Conservation (phyloP, 1,139 yeast genomes). For the Geotrichum phurueaensis region DNA sequence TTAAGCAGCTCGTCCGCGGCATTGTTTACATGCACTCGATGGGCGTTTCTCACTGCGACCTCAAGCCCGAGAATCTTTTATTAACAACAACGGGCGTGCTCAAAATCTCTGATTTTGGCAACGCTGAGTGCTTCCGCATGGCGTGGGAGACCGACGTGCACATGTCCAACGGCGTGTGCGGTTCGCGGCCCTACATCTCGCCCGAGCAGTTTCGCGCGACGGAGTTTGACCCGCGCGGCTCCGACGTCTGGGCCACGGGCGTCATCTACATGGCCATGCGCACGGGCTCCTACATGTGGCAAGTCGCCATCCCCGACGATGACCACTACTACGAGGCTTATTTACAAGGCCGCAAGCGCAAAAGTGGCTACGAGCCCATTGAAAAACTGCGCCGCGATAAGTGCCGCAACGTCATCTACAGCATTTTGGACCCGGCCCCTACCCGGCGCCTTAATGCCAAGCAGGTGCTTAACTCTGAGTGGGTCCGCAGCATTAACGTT, state of each 20-base stretch:
- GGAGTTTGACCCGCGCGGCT: slow-evolving; percentile 84
- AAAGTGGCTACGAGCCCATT: slow-evolving; percentile 85
- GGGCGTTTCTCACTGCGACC: slow-evolving; percentile 94
- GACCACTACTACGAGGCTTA: slow-evolving; percentile 79
- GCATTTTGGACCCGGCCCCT: slow-evolving; percentile 88
- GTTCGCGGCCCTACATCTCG: slow-evolving; percentile 91
- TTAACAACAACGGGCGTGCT: slow-evolving; percentile 73
- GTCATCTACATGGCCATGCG: slow-evolving; percentile 98
- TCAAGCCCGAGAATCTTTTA: slow-evolving; percentile 87
- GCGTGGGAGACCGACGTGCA: slow-evolving; percentile 94
- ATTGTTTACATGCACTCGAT: slow-evolving; percentile 93
- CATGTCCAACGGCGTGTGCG: slow-evolving; percentile 77
- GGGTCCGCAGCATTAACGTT: slow-evolving; percentile 84
- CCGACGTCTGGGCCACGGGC: slow-evolving; percentile 96
- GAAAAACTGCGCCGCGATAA: slow-evolving; percentile 71
- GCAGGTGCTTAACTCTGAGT: slow-evolving; percentile 85
- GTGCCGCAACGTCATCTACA: slow-evolving; percentile 86
- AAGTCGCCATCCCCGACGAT: slow-evolving; percentile 60
- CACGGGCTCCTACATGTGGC: slow-evolving; percentile 92
- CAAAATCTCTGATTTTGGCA: slow-evolving; percentile 93
- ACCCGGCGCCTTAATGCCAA: slow-evolving; percentile 76
- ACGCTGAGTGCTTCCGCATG: slow-evolving; percentile 91
- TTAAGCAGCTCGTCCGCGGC: slow-evolving; percentile 85
- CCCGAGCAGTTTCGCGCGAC: slow-evolving; percentile 81
- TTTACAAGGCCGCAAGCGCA: slow-evolving; percentile 66